Evolutionary conservation across 345 rosid species (phyloP).

Genomic region (Eucalyptus curtisii): DNA sequence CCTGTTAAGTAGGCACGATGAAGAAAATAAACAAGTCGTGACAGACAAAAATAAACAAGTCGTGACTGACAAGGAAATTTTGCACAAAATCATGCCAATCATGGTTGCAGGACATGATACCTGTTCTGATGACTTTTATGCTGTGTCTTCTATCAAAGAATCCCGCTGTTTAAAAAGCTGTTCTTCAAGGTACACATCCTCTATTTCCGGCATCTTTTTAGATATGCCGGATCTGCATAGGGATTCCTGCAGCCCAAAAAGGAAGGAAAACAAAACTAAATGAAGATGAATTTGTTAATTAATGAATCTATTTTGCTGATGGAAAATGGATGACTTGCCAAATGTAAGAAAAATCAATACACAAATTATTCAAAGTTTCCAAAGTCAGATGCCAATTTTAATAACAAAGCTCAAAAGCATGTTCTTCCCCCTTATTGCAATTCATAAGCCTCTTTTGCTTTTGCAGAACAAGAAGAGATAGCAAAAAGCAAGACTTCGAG

Average conservation of each 20-base stretch:
- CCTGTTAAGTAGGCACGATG: conserved; percentile 12
- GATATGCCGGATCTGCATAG: neutral
- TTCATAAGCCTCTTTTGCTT: neutral
- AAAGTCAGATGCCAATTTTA: neutral
- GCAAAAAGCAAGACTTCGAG: conserved; percentile 1
- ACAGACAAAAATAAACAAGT: conserved; percentile 11
- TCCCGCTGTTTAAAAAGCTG: conserved; percentile 19
- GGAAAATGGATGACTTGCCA: neutral
- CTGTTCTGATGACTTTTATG: conserved; percentile 31
- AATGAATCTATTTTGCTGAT: neutral
- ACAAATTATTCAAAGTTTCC: neutral
- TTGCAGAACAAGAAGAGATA: conserved; percentile 31
- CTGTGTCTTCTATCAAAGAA: conserved; percentile 25
- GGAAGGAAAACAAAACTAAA: neutral
- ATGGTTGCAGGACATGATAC: conserved; percentile 55
- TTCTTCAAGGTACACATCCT: conserved; percentile 28
- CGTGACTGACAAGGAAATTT: conserved; percentile 31
- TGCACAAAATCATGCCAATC: conserved; percentile 30
- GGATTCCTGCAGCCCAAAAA: neutral
- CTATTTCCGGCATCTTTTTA: neutral
- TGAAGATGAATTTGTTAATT: too few relatives aligned
- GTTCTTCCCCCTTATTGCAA: neutral
- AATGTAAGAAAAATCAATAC: neutral
- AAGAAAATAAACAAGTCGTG: neutral
- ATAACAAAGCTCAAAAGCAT: neutral